phyloP scores from a whole-genome alignment of 805 yeast genomes.

The Peterozyma xylosa region DNA sequence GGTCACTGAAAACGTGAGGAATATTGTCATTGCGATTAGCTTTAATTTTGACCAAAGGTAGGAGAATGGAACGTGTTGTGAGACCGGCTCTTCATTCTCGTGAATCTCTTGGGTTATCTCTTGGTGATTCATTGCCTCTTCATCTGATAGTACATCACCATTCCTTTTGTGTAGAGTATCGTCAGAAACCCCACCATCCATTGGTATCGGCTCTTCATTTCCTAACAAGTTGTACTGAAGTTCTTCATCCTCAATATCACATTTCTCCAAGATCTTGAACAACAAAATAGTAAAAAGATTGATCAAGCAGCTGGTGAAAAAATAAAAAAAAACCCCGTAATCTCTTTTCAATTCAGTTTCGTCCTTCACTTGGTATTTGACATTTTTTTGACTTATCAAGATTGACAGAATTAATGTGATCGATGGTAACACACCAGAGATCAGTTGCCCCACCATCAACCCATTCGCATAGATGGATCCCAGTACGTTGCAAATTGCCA shows the following conservation, averaged over 20 bases:
- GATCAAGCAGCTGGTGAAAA: conserved; percentile 19
- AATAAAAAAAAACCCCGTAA: conserved; percentile 23
- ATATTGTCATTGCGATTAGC: conserved; percentile 60
- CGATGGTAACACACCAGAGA: conserved; percentile 91
- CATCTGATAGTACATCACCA: conserved; percentile 3
- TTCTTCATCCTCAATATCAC: conserved; percentile 12
- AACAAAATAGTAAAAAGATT: conserved; percentile 7
- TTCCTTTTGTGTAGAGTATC: conserved; percentile 4
- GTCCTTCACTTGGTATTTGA: not conserved
- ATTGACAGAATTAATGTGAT: conserved; percentile 54
- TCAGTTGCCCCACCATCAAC: conserved; percentile 89
- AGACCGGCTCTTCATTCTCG: not conserved
- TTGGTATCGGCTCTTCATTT: conserved; percentile 13
- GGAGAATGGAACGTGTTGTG: conserved; percentile 47
- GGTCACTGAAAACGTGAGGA: conserved; percentile 66
- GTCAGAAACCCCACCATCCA: not conserved
- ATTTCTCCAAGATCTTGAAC: conserved; percentile 13
- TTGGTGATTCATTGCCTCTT: not conserved
- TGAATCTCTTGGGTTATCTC: not conserved
- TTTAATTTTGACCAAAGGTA: conserved; percentile 56
- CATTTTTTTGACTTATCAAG: conserved; percentile 17
- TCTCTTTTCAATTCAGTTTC: not conserved
- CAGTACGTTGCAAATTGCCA: conserved; percentile 76
- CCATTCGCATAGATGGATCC: conserved; percentile 81
- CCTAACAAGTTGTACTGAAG: conserved; percentile 16